A percentile compares a stretch with the other conserved stretches of the same genome.
Conservation (phyloP, 495 filamentous ascomycete species). For the Penicillium robsamsonii region DNA sequence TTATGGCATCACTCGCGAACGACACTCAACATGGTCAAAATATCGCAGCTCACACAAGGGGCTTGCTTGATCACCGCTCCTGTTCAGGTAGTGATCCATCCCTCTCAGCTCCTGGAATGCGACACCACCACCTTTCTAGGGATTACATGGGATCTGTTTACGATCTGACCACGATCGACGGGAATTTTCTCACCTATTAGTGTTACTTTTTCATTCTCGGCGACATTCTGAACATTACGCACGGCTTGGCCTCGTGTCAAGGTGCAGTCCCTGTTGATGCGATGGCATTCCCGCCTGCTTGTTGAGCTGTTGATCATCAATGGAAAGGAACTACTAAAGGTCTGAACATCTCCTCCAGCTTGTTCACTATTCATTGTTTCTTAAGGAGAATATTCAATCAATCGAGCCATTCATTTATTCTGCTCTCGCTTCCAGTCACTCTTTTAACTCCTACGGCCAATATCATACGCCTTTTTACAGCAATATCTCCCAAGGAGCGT, state of each 20-base stretch:
- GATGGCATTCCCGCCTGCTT: slow-evolving; percentile 21
- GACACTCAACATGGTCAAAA: neutral
- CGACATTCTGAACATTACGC: slow-evolving; percentile 23
- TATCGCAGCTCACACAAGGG: slow-evolving; percentile 1
- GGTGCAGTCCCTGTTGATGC: slow-evolving; percentile 2
- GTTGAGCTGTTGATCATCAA: slow-evolving; percentile 19
- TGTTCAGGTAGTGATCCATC: slow-evolving; percentile 14
- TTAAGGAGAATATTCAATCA: slow-evolving; percentile 12
- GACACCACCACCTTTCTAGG: slow-evolving; percentile 12
- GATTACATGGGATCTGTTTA: slow-evolving; percentile 19
- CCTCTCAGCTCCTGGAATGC: slow-evolving; percentile 21
- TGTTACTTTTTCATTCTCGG: slow-evolving; percentile 23
- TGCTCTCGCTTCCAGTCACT: slow-evolving; percentile 28
- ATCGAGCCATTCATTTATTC: slow-evolving; percentile 26
- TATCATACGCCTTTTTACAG: slow-evolving; percentile 14
- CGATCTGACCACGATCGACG: neutral
- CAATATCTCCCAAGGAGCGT: slow-evolving; percentile 12
- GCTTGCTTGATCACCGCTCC: slow-evolving; percentile 12
- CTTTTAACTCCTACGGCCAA: slow-evolving; percentile 21
- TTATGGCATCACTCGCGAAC: slow-evolving; percentile 11
- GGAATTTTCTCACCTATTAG: neutral
- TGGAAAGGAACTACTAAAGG: slow-evolving; percentile 29
- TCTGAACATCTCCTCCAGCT: slow-evolving; percentile 14
- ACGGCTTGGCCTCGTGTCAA: slow-evolving; percentile 1
- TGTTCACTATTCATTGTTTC: neutral